Base-by-base conservation (phyloP, 2,329 filamentous ascomycete genomes). In the Colletotrichum melonis region DNA sequence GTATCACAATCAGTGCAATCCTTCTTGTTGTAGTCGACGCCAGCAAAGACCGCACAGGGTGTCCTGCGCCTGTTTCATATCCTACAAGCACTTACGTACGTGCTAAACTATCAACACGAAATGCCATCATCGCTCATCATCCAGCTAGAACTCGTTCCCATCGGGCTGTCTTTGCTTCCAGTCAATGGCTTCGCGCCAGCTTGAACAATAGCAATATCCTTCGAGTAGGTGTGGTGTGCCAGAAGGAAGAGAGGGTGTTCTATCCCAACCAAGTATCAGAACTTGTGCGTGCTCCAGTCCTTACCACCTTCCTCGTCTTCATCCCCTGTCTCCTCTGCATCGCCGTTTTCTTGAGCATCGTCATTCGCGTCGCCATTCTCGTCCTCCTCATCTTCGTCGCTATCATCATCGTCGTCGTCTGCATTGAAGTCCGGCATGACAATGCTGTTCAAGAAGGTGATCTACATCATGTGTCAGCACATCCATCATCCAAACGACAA, bases 401-500 rank as follows among this genome's bases (percentile, higher is more conserved):
- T 80, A 9, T 79, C 79, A 16, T 84, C 84, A 12, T 84, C 84
- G 16, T 86, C 84, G 16, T 86, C 86, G 7, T 85, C 87, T 5
- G 80, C 54, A 14, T 79, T 81, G 2, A 86, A 87, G 79, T 95
- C 93, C 3, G 93, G 93, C 92, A 93, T 93, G 71, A 94, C 92
- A 56, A 93, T 87, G 72, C 87, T 89, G 78, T 95, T 95, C 73
- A 95, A 81, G 81, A 93, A 94, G 35, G 91, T 90, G 66, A 95
- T 86, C 92, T 94, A 76, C 76, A 49, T 26, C 12, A 55, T 38
- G 59, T 5, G 22, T 75, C 12, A 42, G 49, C 22, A 56, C 6
- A 11, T 49, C 60, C 11, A 57, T 11, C 35, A 14, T 4, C 8
- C 5, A 7, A 6, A n/a, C 12, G 4, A 26, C 8, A 9, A 22